These are phyloP conservation scores for Euphorbia lathyris DNA, from an alignment of 345 rosid species.

Conservation along the genomic window DNA sequence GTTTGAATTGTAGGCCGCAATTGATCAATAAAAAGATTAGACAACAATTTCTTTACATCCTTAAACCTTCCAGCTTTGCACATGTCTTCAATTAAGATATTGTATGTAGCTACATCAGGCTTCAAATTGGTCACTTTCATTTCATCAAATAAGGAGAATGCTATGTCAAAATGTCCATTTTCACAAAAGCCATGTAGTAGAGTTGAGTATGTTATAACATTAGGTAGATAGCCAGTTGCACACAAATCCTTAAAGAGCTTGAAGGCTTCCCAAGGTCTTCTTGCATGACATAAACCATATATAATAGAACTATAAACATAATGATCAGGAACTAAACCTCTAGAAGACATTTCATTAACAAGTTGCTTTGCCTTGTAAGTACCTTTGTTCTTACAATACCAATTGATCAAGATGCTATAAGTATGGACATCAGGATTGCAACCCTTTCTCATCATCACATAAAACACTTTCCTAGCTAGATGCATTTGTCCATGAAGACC, in stretches of 20 bases:
- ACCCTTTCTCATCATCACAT: not conserved
- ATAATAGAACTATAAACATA: not conserved
- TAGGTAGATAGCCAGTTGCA: not conserved
- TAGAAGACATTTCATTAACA: not conserved
- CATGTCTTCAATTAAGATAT: not conserved
- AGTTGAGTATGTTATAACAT: not conserved
- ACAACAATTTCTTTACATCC: not conserved
- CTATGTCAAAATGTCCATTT: not conserved
- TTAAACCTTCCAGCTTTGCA: not conserved
- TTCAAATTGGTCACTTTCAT: not conserved
- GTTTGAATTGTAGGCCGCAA: not conserved
- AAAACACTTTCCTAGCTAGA: not conserved
- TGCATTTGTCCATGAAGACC: not conserved
- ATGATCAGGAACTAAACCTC: not conserved
- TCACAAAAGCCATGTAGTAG: not conserved
- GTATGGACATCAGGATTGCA: not conserved
- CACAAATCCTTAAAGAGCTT: not conserved
- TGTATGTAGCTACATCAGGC: not conserved
- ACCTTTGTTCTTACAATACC: not conserved
- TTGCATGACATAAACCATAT: not conserved
- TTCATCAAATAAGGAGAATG: not conserved
- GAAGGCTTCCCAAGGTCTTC: not conserved
- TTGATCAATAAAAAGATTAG: not conserved
- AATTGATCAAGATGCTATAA: not conserved
- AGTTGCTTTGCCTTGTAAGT: not conserved